Conservation (phyloP, 2,329 filamentous ascomycete species). For the Orbilia ellipsospora region DNA sequence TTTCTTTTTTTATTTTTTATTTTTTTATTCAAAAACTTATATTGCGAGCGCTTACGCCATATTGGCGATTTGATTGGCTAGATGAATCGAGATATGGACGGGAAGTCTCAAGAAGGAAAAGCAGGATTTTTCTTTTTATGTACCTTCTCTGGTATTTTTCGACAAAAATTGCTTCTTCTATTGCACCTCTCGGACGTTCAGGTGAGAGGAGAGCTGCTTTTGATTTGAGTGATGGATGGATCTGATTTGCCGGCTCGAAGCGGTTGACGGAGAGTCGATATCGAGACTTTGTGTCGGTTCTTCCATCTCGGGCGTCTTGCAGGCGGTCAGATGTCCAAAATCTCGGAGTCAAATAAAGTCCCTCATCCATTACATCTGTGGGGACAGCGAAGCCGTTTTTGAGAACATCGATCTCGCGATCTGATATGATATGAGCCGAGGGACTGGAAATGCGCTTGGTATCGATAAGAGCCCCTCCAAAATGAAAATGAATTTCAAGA, state of each 20-base stretch:
- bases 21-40: constrained; percentile 32
- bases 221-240: constrained; percentile 32
- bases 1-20: constrained; percentile 8
- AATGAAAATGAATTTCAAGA: background rate
- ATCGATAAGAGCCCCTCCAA: constrained; percentile 33
- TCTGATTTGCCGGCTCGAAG: constrained; percentile 47
- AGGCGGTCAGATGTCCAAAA: constrained; percentile 50
- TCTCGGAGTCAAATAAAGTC: constrained; percentile 15
- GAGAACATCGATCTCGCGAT: constrained; percentile 26
- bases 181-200: background rate
- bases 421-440: constrained; percentile 27
- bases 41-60: constrained; percentile 55
- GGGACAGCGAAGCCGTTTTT: constrained; percentile 39
- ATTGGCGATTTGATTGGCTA: constrained; percentile 53
- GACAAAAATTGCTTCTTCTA: constrained; percentile 24
- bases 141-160: background rate
- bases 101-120: constrained; percentile 41
- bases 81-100: constrained; percentile 48
- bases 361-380: constrained; percentile 26
- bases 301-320: constrained; percentile 39
- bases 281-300: constrained; percentile 12
- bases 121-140: constrained; percentile 32
- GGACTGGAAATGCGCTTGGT: constrained; percentile 29
- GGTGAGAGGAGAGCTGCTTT: constrained; percentile 9
- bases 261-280: constrained; percentile 41